Evolutionary conservation across 176 grass and related monocot species (phyloP), one percentile per base, ranked within the genome.

Genomic region (Guadua angustifolia): DNA sequence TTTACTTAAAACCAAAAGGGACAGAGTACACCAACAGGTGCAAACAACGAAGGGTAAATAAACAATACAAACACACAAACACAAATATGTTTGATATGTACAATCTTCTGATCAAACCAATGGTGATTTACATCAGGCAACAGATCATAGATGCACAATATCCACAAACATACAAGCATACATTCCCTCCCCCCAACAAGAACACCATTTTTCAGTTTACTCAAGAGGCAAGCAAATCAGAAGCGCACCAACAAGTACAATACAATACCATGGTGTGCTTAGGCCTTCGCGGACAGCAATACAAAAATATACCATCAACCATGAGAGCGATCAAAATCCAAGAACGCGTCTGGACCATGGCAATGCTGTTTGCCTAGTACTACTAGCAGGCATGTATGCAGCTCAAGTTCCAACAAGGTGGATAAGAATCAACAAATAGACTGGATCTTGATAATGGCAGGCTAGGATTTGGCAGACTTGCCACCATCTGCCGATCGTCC

Each of bases 111-210:
- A 61, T 29, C 22, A 61, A 61, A 61, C 24, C 58, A 61, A 26
- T 61, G 24, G 58, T 13, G 58, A 61, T 61, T 61, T 61, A 61
- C 58, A 79, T 65, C 46, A 17, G 13, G 58, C 25, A 80, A 25
- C 44, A 51, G 3, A 4, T 17, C 15, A 8, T 69, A 51, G 19
- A 17, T 22, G 12, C 57, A 7, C 64, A 67, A 52, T 12, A 47
- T 16, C 9, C 21, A n/a, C 38, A 39, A 50, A 7, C 26, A 24
- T 24, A 71, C 60, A 43, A 51, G 59, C 56, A 17, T 45, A n/a
- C 32, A 78, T 64, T 14, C 19, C 7, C 19, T 24, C 51, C 29
- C 49, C 43, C 21, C 26, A 71, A 79, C 58, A 25, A 61, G 24
- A 26, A 29, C 22, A 59, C 36, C 62, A 42, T 45, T n/a, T 64